Evolutionary conservation across 2,329 filamentous ascomycete species (phyloP), one percentile per base, ranked within the genome.

Genomic region (Parascedosporium putredinis): DNA sequence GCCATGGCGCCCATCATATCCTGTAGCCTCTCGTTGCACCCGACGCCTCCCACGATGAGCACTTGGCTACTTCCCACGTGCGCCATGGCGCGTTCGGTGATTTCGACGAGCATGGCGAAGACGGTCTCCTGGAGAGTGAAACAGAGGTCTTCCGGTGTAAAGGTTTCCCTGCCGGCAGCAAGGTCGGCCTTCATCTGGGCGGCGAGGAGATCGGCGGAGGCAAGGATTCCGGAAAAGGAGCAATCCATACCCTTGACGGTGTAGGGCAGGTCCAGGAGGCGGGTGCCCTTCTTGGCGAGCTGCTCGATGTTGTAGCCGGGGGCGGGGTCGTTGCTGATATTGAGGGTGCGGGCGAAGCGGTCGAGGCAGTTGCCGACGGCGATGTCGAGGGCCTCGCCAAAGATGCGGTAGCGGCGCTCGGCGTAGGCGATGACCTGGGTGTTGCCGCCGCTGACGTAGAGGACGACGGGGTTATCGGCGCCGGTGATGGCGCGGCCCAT

Each of bases 1-100:
- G 90, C 91, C 93, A 98, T 98, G 44, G 85, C 74, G 14, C 88
- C 90, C 93, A 98, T 98, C 93, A 98, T 98, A 60, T 95, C 81
- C 71, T 98, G 93, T 57, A 98, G 64, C 3, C 93, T 78, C 70
- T 95, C 84, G 64, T 98, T 98, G 64, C 88, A 95, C 3, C 93
- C 93, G 1, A 98, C 93, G 20, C 93, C 93, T 34, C 93, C 93
- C 2, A 98, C 93, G 50, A 98, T 89, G 43, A 98, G 73, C 5
- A 98, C 93, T 70, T 97, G 88, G 47, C 73, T 79, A 50, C 84
- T 88, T 12, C 90, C 91, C 9, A 97, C 93, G 64, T 98, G 93
- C 9, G 93, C 93, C 93, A 98, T 98, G 25, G 93, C 93, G 38
- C 93, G 82, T 70, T 98, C 93, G 0, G 93, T 98, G 58, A 96